phyloP scores from a whole-genome alignment of 352 stramenopile genomes.

The Globisporangium camurandrum region DNA sequence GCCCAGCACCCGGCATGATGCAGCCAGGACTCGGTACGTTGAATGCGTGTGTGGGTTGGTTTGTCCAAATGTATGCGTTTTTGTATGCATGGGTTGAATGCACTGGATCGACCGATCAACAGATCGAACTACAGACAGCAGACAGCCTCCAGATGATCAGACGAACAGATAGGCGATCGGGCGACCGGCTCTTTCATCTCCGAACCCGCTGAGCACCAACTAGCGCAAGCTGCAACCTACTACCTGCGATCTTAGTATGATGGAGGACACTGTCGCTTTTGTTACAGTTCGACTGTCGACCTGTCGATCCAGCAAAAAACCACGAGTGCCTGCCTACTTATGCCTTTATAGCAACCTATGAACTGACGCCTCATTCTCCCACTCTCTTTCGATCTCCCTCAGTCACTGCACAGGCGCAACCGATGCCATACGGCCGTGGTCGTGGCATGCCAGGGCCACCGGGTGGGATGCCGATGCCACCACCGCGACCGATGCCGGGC shows the following conservation, averaged over 20 bases:
- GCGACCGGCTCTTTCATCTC: slow-evolving; percentile 48
- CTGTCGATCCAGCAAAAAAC: not conserved
- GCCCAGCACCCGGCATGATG: slow-evolving; percentile 78
- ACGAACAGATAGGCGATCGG: slow-evolving; percentile 83
- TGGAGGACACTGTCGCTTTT: slow-evolving; percentile 23
- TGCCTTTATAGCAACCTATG: too few species aligned
- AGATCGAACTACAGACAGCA: not conserved
- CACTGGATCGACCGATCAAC: slow-evolving; percentile 1
- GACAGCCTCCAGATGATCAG: slow-evolving; percentile 80
- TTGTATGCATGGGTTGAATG: not conserved
- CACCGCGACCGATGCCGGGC: slow-evolving; percentile 48
- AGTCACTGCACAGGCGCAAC: slow-evolving; percentile 77
- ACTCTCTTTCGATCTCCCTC: not conserved
- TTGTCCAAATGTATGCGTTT: not conserved
- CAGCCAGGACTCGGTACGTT: slow-evolving; percentile 84
- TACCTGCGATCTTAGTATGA: slow-evolving; percentile 87
- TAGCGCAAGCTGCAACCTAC: slow-evolving; percentile 39
- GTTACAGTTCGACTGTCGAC: slow-evolving; percentile 1
- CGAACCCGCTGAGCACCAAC: slow-evolving; percentile 65
- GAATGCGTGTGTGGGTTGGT: slow-evolving; percentile 21
- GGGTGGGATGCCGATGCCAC: slow-evolving; percentile 49
- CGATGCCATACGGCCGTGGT: slow-evolving; percentile 72
- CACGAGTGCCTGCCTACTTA: slow-evolving; percentile 6
- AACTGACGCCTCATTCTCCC: not conserved
- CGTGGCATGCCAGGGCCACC: slow-evolving; percentile 57